Evolutionary conservation across 345 rosid species (phyloP), one percentile per base, ranked within the genome.

Genomic region (Dipteronia dyeriana): DNA sequence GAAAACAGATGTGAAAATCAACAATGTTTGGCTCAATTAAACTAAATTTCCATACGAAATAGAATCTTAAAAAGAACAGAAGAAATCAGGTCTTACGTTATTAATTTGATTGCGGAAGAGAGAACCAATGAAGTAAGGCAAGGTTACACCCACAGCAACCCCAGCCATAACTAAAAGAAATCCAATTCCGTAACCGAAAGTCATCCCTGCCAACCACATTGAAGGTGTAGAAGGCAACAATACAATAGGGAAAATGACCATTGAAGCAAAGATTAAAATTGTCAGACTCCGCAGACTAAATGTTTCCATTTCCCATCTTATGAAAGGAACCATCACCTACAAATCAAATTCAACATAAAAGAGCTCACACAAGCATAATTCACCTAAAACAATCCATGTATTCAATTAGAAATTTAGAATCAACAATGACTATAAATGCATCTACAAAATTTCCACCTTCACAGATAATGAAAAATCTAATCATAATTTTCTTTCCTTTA

Each of bases 131-230:
- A 84, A 78, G 61, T 82, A 84, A 13, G 89, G 84, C 53, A 86
- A 71, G 1, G 84, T 77, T n/a, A 76, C 77, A 45, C 87, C 87
- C 1, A 82, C 65, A 5, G 84, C n/a, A 1, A 78, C 54, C 22
- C 84, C 87, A 0, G 74, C 56, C 71, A 78, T 76, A 8, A 82
- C 77, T 2, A 86, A 25, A 2, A 80, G 41, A 20, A 82, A 78
- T 19, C 87, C 89, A 17, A 49, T 64, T 31, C 76, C 84, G 22
- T 86, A 84, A 26, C 81, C 81, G 45, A 79, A 86, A 54, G 83
- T 45, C 84, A 84, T 75, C 69, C 89, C 85, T 0, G 85, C 87
- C 38, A 82, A 54, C 89, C 89, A 86, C 75, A 86, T 62, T 1
- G 87, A 76, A n/a, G 89, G 89, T 1, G 87, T 72, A 1, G 87